A percentile compares a stretch with the other conserved stretches of the same genome.
Conservation (phyloP, 2,329 filamentous ascomycete genomes). For the Grosmannia serpens region DNA sequence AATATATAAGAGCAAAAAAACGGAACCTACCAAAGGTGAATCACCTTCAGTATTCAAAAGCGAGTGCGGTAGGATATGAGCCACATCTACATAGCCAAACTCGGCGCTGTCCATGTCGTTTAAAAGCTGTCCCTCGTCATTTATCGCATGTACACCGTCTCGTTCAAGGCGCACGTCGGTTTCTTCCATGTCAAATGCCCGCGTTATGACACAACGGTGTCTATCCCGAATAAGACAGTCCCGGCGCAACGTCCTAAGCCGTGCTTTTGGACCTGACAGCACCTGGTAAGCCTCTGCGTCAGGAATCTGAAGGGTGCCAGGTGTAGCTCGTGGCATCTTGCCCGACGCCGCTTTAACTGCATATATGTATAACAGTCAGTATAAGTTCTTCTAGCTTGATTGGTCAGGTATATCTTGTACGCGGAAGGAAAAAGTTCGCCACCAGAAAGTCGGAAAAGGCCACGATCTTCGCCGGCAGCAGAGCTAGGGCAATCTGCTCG, state of each 20-base stretch:
- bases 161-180: neutral
- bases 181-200: neutral
- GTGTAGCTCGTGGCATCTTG: neutral
- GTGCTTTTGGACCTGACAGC: neutral
- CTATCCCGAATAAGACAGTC: neutral
- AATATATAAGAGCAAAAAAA: neutral
- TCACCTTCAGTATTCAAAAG: neutral
- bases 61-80: slow-evolving; percentile 2
- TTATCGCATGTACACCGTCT: neutral
- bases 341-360: neutral
- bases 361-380: neutral
- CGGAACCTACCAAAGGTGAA: neutral
- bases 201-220: slow-evolving; percentile 1
- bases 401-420: neutral
- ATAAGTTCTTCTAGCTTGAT: neutral
- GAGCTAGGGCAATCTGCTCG: neutral
- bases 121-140: neutral
- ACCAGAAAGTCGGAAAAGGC: neutral
- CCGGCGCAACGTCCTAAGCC: neutral
- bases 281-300: neutral
- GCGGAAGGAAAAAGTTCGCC: neutral
- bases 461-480: neutral
- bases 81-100: neutral
- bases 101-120: neutral
- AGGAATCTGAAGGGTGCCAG: neutral